Percentiles rank a stretch among this genome's conserved stretches.
These are phyloP conservation scores for Galerina sulciceps DNA, from an alignment of 768 basidiomycete species.

Conservation along the genomic window DNA sequence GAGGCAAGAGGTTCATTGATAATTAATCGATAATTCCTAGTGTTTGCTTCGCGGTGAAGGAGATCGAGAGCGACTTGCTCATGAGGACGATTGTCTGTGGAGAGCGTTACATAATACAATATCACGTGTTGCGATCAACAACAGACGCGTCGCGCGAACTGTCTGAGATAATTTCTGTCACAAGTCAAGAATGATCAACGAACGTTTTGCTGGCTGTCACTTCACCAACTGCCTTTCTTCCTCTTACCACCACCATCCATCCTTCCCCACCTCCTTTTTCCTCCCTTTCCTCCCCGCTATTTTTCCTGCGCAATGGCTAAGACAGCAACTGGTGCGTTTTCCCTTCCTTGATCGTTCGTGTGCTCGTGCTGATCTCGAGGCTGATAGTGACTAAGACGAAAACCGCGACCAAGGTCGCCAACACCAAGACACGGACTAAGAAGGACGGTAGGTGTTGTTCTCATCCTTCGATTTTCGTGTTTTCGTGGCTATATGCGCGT, in stretches of 20 bases:
- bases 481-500: neutral
- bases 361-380: conserved; percentile 2
- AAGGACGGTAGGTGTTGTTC: conserved; percentile 33
- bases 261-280: conserved; percentile 12
- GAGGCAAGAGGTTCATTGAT: no score
- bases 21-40: no score
- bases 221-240: conserved; percentile 5
- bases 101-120: no score
- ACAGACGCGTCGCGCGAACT: conserved; percentile 17
- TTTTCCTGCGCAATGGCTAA: conserved; percentile 48
- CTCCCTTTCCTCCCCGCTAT: conserved; percentile 10
- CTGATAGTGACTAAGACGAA: conserved; percentile 57
- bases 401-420: conserved; percentile 58
- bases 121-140: neutral
- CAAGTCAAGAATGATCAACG: neutral
- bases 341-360: neutral
- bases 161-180: conserved; percentile 30
- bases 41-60: no score
- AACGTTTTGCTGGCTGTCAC: conserved; percentile 32
- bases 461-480: neutral
- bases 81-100: no score
- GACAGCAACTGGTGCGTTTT: conserved; percentile 47
- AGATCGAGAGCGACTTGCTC: no score
- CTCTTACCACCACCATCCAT: conserved; percentile 8
- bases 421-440: conserved; percentile 39